Evolutionary conservation across 768 basidiomycete genomes (phyloP).

Genomic region (Cystofilobasidium ferigula): DNA sequence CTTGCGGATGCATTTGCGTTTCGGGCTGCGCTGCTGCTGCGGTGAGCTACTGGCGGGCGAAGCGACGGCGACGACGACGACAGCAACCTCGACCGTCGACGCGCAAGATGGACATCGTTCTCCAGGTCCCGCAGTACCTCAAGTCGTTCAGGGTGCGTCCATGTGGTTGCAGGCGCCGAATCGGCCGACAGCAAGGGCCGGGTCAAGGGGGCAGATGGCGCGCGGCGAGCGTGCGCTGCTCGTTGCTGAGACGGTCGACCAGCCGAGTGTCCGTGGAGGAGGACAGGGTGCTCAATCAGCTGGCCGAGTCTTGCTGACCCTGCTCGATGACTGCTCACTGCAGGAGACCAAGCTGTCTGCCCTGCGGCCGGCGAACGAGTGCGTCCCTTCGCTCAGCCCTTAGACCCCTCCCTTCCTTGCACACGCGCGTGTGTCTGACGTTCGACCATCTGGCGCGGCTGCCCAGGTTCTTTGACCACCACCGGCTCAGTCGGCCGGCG

Average conservation of each 20-base stretch:
- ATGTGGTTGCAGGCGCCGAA: too few relatives aligned
- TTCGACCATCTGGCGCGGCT: neutral
- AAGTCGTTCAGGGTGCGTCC: slow-evolving; percentile 37
- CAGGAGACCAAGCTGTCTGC: slow-evolving; percentile 38
- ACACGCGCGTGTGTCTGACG: neutral
- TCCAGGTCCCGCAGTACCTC: slow-evolving; percentile 34
- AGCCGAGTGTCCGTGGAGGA: too few relatives aligned
- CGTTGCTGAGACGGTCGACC: too few relatives aligned
- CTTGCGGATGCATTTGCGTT: too few relatives aligned
- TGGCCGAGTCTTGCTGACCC: neutral
- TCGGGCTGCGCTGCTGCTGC: too few relatives aligned
- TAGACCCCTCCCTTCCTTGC: neutral
- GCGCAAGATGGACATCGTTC: slow-evolving; percentile 36
- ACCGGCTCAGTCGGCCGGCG: slow-evolving; percentile 36
- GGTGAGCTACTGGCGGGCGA: too few relatives aligned
- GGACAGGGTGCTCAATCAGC: too few relatives aligned
- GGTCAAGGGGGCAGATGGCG: neutral
- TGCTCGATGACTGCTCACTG: neutral
- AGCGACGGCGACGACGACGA: too few relatives aligned
- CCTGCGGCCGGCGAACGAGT: slow-evolving; percentile 36
- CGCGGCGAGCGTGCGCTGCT: neutral
- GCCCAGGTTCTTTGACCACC: slow-evolving; percentile 33
- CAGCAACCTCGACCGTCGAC: neutral
- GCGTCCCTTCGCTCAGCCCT: slow-evolving; percentile 27
- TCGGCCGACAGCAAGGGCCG: too few relatives aligned